Percentiles rank a stretch among this genome's conserved stretches.
Evolutionary conservation across 192 early-diverging fungal species (phyloP).

Genomic region (Martensiomyces pterosporus): DNA sequence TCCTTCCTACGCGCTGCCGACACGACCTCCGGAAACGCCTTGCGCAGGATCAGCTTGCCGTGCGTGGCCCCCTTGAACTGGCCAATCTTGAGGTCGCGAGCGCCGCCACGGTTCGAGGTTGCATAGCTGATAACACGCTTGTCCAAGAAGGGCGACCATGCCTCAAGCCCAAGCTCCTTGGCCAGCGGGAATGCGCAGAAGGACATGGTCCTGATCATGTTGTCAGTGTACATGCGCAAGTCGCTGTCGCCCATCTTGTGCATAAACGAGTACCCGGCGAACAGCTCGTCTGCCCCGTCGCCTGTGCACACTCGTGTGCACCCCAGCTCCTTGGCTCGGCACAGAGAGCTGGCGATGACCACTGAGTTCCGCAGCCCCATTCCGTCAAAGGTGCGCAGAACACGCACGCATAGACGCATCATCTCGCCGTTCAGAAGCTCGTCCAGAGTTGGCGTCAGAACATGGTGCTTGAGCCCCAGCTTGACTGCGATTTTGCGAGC

Average conservation of each 20-base stretch:
- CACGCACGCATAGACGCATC: slow-evolving; percentile 52
- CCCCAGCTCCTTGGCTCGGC: slow-evolving; percentile 44
- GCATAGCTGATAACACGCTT: slow-evolving; percentile 54
- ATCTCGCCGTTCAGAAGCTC: slow-evolving; percentile 35
- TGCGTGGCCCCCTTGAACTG: slow-evolving; percentile 34
- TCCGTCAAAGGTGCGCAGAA: slow-evolving; percentile 62
- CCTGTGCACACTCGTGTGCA: slow-evolving; percentile 54
- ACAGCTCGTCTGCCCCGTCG: slow-evolving; percentile 68
- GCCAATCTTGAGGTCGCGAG: slow-evolving; percentile 34
- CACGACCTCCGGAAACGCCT: slow-evolving; percentile 59
- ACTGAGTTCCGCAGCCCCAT: slow-evolving; percentile 69
- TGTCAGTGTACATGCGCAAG: slow-evolving; percentile 48
- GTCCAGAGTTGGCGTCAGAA: slow-evolving; percentile 46
- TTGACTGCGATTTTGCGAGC: slow-evolving; percentile 49
- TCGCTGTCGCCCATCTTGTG: slow-evolving; percentile 47
- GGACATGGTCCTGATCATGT: slow-evolving; percentile 50
- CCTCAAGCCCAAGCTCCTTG: slow-evolving; percentile 37
- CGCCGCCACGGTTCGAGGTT: slow-evolving; percentile 22
- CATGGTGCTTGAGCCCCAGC: slow-evolving; percentile 42
- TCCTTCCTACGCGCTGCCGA: slow-evolving; percentile 64
- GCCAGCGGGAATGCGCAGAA: slow-evolving; percentile 54
- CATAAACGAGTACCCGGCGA: slow-evolving; percentile 67
- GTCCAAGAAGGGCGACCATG: slow-evolving; percentile 57
- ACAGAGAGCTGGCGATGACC: slow-evolving; percentile 54
- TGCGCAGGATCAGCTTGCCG: slow-evolving; percentile 59